Evolutionary conservation across 192 early-diverging fungal genomes (phyloP), one percentile per base, ranked within the genome.

Genomic region (Coemansia sp.): DNA sequence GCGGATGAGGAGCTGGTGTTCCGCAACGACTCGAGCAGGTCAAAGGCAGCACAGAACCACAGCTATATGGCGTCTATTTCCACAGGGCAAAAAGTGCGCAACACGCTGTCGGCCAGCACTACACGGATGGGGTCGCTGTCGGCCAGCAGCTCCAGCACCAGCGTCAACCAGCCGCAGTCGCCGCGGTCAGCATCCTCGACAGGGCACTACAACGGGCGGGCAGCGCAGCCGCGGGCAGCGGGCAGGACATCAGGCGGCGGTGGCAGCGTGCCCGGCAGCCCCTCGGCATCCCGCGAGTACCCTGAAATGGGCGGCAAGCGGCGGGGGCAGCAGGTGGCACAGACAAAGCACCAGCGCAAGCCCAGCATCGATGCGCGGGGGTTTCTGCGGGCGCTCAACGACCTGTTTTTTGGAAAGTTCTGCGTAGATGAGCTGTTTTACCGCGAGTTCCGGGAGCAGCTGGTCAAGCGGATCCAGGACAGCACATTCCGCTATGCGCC

Each of bases 401-500:
- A 80, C 42, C 39, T 80, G 21, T 70, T 80, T 51, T 80, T 80
- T 52, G 61, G 64, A 28, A 75, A 75, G 48, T 80, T 75, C 43
- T 74, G 72, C 41, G 68, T 74, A 9, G 78, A 80, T 19, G 78
- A 80, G 61, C 63, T 80, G 26, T 70, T 75, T 46, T 75, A 63
- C 55, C 55, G 68, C 48, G 72, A 71, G 50, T 65, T 70, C 37
- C 72, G 72, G 51, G 68, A 80, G 53, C 72, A 67, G 57, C 57
- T 80, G 41, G 63, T 75, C 43, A 61, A 47, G 51, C 72, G 78
- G 40, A 62, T 80, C 16, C 78, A 74, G 50, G 58, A 72, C 47
- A 68, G 72, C 62, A 69, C 78, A 35, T 65, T 63, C 49, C 57
- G 56, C 37, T 68, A 69, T 26, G 65, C 63, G n/a, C 65, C 68